Percentiles rank a stretch among this genome's conserved stretches.
Conservation (phyloP, 176 grass and related monocot genomes). For the Leersia perrieri region DNA sequence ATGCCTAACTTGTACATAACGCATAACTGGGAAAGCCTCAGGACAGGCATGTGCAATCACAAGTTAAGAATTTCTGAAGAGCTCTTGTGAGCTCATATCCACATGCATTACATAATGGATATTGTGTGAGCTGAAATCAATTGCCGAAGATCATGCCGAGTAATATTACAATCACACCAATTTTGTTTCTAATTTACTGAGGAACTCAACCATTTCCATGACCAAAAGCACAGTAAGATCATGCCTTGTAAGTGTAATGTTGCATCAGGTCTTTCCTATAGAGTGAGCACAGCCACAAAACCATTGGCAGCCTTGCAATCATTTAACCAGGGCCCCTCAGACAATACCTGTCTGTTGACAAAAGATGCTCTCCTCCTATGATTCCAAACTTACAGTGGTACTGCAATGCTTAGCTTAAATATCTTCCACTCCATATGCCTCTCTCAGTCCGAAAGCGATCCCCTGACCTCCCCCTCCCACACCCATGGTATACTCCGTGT, state of each 20-base stretch:
- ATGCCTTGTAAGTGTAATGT: neutral
- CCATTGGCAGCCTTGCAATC: neutral
- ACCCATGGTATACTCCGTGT: neutral
- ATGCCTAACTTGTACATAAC: neutral
- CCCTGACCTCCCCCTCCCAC: neutral
- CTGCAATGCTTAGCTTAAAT: constrained; percentile 10
- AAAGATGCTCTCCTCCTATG: constrained; percentile 27
- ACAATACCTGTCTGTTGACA: constrained; percentile 6
- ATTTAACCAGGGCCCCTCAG: constrained; percentile 6
- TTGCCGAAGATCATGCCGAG: neutral
- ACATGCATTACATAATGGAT: neutral
- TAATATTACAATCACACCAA: neutral
- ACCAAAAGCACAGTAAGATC: neutral
- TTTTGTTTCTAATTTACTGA: neutral
- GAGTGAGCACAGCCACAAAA: neutral
- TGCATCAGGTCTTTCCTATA: neutral
- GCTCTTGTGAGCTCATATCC: neutral
- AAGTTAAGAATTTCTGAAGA: neutral
- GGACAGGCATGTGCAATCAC: neutral
- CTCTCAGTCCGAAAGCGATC: constrained; percentile 30
- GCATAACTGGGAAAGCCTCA: neutral
- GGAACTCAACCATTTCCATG: neutral
- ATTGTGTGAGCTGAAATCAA: neutral
- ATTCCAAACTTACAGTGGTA: constrained; percentile 13
- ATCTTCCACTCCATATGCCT: constrained; percentile 7